phyloP scores from a whole-genome alignment of 805 yeast genomes.

The Kodamaea kakaduensis region DNA sequence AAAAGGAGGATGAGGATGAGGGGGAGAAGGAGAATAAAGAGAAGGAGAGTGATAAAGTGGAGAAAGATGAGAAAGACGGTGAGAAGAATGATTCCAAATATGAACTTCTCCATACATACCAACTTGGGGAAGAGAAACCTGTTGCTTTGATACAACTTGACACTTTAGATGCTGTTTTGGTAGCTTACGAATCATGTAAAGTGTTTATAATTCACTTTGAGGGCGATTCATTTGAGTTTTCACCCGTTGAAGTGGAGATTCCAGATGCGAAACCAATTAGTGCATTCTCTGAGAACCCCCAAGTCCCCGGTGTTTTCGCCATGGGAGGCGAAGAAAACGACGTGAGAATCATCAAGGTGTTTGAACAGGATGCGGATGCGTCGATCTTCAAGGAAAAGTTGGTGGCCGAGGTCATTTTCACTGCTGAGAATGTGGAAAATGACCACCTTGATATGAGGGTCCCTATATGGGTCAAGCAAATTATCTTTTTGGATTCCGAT shows the following conservation, averaged over 20 bases:
- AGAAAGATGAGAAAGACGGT: slow-evolving; percentile 1
- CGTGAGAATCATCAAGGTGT: slow-evolving; percentile 46
- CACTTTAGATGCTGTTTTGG: slow-evolving; percentile 29
- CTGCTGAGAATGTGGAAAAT: slow-evolving; percentile 79
- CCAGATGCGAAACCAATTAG: slow-evolving; percentile 43
- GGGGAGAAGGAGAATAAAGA: background rate
- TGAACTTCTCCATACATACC: slow-evolving; percentile 29
- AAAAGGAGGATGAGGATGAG: slow-evolving; percentile 2
- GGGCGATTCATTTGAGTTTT: slow-evolving; percentile 24
- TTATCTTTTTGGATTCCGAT: slow-evolving; percentile 41
- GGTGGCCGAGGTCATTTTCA: slow-evolving; percentile 43
- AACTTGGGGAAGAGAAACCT: slow-evolving; percentile 28
- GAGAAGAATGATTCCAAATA: slow-evolving; percentile 36
- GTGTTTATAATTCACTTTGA: slow-evolving; percentile 38
- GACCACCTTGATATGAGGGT: slow-evolving; percentile 74
- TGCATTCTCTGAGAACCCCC: slow-evolving; percentile 47
- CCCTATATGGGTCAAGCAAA: slow-evolving; percentile 72
- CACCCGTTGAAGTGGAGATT: slow-evolving; percentile 31
- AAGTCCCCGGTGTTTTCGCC: slow-evolving; percentile 54
- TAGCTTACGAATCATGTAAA: slow-evolving; percentile 46
- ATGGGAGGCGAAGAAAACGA: slow-evolving; percentile 86
- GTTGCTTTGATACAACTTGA: slow-evolving; percentile 28
- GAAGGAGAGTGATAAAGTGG: slow-evolving; percentile 25
- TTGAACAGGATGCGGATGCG: slow-evolving; percentile 19
- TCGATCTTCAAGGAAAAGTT: slow-evolving; percentile 16